Conservation (phyloP, 2,329 filamentous ascomycete species). For the Alternaria ventricosa region DNA sequence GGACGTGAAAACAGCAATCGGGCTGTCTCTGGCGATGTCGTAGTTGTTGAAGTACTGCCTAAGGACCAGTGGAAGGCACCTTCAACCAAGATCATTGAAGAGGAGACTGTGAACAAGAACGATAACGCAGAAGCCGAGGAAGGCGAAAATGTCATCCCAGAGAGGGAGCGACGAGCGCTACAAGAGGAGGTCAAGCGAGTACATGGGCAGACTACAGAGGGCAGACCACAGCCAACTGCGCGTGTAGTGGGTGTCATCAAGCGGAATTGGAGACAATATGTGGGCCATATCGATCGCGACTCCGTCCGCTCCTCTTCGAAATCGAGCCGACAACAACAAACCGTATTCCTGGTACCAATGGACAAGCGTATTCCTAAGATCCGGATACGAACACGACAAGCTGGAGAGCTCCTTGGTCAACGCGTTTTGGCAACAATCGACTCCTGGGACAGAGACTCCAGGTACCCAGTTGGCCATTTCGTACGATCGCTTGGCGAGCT, state of each 20-base stretch:
- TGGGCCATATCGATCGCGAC: constrained; percentile 90
- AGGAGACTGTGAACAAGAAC: constrained; percentile 88
- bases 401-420: constrained; percentile 86
- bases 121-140: constrained; percentile 90
- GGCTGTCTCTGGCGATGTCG: constrained; percentile 87
- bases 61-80: constrained; percentile 97
- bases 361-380: constrained; percentile 98
- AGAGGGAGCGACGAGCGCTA: constrained; percentile 82
- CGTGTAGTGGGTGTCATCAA: constrained; percentile 91
- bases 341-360: constrained; percentile 95
- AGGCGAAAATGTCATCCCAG: constrained; percentile 75
- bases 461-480: constrained; percentile 92
- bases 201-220: constrained; percentile 78
- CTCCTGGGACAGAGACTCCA: constrained; percentile 90
- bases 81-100: constrained; percentile 94
- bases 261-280: constrained; percentile 97
- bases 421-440: constrained; percentile 93
- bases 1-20: constrained; percentile 97
- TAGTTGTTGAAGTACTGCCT: constrained; percentile 90
- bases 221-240: constrained; percentile 85
- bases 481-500: constrained; percentile 90
- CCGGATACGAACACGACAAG: constrained; percentile 87
- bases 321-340: constrained; percentile 85
- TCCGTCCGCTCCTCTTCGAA: constrained; percentile 76
- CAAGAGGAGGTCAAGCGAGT: constrained; percentile 90